Conservation (phyloP, 345 rosid species). For the Eutrema yunnanense region DNA sequence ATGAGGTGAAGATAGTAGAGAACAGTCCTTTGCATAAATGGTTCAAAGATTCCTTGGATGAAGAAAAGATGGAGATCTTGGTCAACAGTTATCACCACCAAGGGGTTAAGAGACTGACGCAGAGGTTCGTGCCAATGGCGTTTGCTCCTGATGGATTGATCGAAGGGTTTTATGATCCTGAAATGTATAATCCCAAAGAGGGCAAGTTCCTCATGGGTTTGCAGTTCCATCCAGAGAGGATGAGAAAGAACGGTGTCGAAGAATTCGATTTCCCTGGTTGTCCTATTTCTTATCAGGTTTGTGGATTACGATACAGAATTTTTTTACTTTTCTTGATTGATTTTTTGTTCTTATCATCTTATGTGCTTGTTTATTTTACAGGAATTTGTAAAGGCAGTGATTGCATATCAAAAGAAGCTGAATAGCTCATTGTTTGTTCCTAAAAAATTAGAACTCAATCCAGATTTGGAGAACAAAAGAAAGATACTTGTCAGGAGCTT, state of each 20-base stretch:
- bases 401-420: constrained; percentile 63
- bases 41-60: constrained; percentile 61
- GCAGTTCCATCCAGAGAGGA: constrained; percentile 88
- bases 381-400: constrained; percentile 67
- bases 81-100: constrained; percentile 94
- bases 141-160: constrained; percentile 74
- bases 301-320: not conserved
- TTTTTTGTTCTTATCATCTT: not conserved
- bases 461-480: constrained; percentile 61
- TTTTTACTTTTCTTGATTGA: not conserved
- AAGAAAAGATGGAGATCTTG: constrained; percentile 47
- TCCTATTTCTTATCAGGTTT: constrained; percentile 71
- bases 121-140: constrained; percentile 74
- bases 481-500: constrained; percentile 56
- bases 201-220: constrained; percentile 85
- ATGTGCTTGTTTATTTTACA: not conserved
- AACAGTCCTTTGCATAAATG: constrained; percentile 58
- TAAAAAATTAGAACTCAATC: constrained; percentile 37
- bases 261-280: constrained; percentile 82
- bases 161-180: constrained; percentile 91
- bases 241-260: constrained; percentile 49
- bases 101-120: constrained; percentile 70
- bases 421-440: constrained; percentile 36
- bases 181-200: constrained; percentile 59
- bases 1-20: constrained; percentile 46